Evolutionary conservation across 1,139 yeast species (phyloP).

Genomic region (Wickerhamomyces sp.): DNA sequence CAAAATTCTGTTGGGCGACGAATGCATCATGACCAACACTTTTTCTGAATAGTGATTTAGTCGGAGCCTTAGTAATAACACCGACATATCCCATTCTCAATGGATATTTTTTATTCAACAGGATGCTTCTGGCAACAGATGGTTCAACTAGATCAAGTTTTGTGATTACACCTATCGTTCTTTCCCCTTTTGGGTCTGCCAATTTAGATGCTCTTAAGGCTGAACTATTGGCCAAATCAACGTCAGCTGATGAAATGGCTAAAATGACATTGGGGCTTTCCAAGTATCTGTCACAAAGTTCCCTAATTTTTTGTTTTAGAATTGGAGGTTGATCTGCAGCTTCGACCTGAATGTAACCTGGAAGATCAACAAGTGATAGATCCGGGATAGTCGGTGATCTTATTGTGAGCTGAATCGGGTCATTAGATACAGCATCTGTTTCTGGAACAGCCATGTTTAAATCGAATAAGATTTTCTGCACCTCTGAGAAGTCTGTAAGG

Average conservation of each 20-base stretch:
- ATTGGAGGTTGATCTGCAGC: conserved; percentile 94
- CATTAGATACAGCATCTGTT: conserved; percentile 78
- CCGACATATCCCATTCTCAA: conserved; percentile 96
- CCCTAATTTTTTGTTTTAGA: conserved; percentile 72
- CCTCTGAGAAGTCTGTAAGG: conserved; percentile 81
- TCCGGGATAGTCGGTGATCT: conserved; percentile 93
- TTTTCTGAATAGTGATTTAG: conserved; percentile 30
- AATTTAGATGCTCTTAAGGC: conserved; percentile 88
- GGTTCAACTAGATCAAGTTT: conserved; percentile 88
- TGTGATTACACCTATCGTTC: conserved; percentile 95
- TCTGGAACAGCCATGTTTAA: conserved; percentile 90
- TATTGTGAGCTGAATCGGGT: conserved; percentile 87
- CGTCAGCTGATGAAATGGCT: conserved; percentile 97
- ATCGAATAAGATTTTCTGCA: conserved; percentile 79
- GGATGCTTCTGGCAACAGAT: conserved; percentile 58
- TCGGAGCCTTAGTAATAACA: conserved; percentile 81
- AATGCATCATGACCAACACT: conserved; percentile 35
- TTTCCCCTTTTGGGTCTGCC: conserved; percentile 92
- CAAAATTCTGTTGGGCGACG: conserved; percentile 65
- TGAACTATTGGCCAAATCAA: conserved; percentile 92
- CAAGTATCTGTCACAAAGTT: conserved; percentile 77
- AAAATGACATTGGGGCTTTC: conserved; percentile 90
- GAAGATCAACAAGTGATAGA: conserved; percentile 87
- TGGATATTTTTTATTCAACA: conserved; percentile 81
- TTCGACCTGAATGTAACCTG: conserved; percentile 96